phyloP scores from a whole-genome alignment of 148 eudicot genomes.

The Camellia sinensis region DNA sequence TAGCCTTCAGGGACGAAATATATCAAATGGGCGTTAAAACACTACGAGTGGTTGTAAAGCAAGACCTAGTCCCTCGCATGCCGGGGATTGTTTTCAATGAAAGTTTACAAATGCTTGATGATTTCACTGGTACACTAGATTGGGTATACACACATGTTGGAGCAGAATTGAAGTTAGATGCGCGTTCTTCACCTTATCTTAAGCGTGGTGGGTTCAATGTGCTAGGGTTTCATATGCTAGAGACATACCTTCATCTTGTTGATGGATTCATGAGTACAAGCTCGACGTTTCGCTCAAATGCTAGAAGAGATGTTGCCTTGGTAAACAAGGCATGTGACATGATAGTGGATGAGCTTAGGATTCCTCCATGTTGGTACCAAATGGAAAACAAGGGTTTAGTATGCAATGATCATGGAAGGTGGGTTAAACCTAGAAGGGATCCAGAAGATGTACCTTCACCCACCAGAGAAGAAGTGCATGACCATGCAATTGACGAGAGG shows the following conservation, averaged over 20 bases:
- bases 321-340: conserved; percentile 72
- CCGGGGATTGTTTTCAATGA: conserved; percentile 70
- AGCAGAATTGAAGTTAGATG: conserved; percentile 57
- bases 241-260: conserved; percentile 65
- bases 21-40: conserved; percentile 55
- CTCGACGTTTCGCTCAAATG: conserved; percentile 40
- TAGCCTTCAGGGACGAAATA: conserved; percentile 59
- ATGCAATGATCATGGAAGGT: conserved; percentile 50
- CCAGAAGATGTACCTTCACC: conserved; percentile 72
- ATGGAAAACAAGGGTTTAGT: conserved; percentile 59
- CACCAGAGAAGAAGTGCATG: conserved; percentile 14
- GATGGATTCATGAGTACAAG: conserved; percentile 49
- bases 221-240: conserved; percentile 59
- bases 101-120: conserved; percentile 51
- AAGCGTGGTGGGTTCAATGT: conserved; percentile 47
- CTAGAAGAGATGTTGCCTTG: conserved; percentile 61
- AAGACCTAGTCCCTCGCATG: conserved; percentile 67
- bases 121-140: conserved; percentile 48
- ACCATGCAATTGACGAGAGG: neutral
- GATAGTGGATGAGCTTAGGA: conserved; percentile 56
- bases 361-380: conserved; percentile 69
- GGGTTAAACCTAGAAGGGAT: conserved; percentile 75
- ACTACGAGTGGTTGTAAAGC: conserved; percentile 51
- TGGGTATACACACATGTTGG: conserved; percentile 81
- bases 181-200: conserved; percentile 52